These are phyloP conservation scores for Colletotrichum coccodes DNA, from an alignment of 2,329 filamentous ascomycete genomes.

Conservation along the genomic window DNA sequence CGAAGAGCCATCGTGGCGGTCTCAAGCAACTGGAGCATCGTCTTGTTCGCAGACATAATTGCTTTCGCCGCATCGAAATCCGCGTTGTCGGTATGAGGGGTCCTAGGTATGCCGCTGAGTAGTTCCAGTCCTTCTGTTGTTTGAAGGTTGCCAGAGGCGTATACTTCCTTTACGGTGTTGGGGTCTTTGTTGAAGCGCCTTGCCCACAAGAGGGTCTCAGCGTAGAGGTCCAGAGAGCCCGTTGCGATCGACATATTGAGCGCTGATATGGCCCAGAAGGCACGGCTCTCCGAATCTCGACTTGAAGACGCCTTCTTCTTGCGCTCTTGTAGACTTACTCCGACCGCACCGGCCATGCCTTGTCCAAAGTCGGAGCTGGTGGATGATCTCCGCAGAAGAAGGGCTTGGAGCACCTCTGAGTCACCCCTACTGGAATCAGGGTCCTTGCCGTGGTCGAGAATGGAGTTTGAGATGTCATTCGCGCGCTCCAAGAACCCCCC, in stretches of 20 bases:
- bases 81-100: background rate
- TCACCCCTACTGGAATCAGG: background rate
- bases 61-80: background rate
- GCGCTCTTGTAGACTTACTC: constrained; percentile 30
- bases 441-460: background rate
- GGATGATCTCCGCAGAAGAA: background rate
- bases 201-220: constrained; percentile 40
- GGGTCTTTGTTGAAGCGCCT: constrained; percentile 43
- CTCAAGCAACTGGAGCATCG: constrained; percentile 10
- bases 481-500: background rate
- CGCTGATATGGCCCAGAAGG: constrained; percentile 40
- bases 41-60: background rate
- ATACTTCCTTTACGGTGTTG: constrained; percentile 32
- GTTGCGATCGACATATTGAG: constrained; percentile 40
- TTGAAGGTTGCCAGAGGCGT: constrained; percentile 3
- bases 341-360: background rate
- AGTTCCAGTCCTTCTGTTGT: background rate
- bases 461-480: background rate
- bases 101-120: background rate
- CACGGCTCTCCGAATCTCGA: constrained; percentile 35
- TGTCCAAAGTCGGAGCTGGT: too few relatives aligned
- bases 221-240: constrained; percentile 37
- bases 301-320: constrained; percentile 36
- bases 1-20: constrained; percentile 5
- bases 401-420: background rate